These are phyloP conservation scores for Emmonsiellopsis sp. DNA, from an alignment of 2,329 filamentous ascomycete species.

Conservation along the genomic window DNA sequence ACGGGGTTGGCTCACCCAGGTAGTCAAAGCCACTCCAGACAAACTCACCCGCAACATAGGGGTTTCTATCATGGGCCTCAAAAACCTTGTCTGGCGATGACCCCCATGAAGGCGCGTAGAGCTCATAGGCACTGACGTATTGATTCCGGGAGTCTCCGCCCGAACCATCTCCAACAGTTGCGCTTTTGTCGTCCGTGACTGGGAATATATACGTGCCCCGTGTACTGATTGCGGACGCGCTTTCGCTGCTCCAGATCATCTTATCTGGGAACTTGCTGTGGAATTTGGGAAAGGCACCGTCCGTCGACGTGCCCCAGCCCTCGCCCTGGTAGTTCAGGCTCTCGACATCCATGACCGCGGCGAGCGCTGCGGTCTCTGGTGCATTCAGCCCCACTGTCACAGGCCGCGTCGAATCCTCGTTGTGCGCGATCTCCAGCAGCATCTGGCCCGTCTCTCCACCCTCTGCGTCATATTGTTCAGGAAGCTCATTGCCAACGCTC, in stretches of 20 bases:
- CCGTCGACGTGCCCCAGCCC: constrained; percentile 27
- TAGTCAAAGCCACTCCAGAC: constrained; percentile 46
- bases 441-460: constrained; percentile 22
- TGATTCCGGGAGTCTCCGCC: constrained; percentile 27
- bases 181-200: constrained; percentile 18
- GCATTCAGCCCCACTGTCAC: constrained; percentile 40
- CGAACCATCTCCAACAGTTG: neutral
- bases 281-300: constrained; percentile 30
- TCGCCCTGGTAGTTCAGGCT: constrained; percentile 49
- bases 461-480: constrained; percentile 35
- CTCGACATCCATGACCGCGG: constrained; percentile 36
- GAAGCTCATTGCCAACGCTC: constrained; percentile 47
- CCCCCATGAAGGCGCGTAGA: constrained; percentile 40
- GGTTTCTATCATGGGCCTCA: constrained; percentile 36
- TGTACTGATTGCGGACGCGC: constrained; percentile 39
- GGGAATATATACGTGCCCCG: constrained; percentile 47
- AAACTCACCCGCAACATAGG: constrained; percentile 46
- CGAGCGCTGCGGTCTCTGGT: constrained; percentile 32
- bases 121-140: constrained; percentile 43
- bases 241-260: constrained; percentile 37
- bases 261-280: constrained; percentile 38
- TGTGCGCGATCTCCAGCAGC: constrained; percentile 34
- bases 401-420: constrained; percentile 41
- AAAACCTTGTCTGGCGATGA: constrained; percentile 47
- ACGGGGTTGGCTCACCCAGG: constrained; percentile 43